A percentile compares a stretch with the other conserved stretches of the same genome.
phyloP scores from a whole-genome alignment of 768 basidiomycete genomes.

The Lactifluus hygrophoroides region DNA sequence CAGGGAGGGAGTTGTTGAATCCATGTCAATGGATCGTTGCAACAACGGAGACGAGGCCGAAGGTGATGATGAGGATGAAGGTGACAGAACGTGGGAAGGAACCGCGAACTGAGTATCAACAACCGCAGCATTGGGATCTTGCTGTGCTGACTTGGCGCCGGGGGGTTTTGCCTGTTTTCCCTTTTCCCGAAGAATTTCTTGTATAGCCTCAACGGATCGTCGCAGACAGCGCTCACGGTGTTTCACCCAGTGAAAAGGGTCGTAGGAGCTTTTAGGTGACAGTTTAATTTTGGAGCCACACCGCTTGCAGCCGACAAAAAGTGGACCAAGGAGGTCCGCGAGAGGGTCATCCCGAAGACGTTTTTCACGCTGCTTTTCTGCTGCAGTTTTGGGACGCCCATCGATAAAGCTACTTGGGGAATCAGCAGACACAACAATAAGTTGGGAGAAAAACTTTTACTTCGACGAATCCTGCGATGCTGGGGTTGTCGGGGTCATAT shows the following conservation, averaged over 20 bases:
- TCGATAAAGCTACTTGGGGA: constrained; percentile 10
- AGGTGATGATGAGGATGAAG: background rate
- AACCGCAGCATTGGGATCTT: background rate
- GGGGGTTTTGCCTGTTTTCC: background rate
- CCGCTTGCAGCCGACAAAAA: constrained; percentile 17
- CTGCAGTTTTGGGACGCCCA: constrained; percentile 19
- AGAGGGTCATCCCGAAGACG: constrained; percentile 19
- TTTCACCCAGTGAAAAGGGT: constrained; percentile 21
- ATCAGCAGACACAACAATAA: background rate
- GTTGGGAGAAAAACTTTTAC: background rate
- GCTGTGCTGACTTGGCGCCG: background rate
- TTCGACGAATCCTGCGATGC: constrained; percentile 3
- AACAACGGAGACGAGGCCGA: background rate
- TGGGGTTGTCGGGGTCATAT: background rate
- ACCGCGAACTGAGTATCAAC: background rate
- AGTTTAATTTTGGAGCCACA: constrained; percentile 21
- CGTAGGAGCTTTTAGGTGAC: constrained; percentile 18
- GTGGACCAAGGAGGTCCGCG: constrained; percentile 17
- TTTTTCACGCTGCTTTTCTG: constrained; percentile 17
- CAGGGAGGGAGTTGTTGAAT: constrained; percentile 10
- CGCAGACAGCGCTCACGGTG: constrained; percentile 20
- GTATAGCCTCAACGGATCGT: constrained; percentile 10
- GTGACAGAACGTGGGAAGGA: background rate
- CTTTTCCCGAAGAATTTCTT: constrained; percentile 14
- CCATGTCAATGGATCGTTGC: background rate